Evolutionary conservation across 116 monocot genomes (phyloP), one percentile per base, ranked within the genome.

Genomic region (Trichopus zeylanicus): DNA sequence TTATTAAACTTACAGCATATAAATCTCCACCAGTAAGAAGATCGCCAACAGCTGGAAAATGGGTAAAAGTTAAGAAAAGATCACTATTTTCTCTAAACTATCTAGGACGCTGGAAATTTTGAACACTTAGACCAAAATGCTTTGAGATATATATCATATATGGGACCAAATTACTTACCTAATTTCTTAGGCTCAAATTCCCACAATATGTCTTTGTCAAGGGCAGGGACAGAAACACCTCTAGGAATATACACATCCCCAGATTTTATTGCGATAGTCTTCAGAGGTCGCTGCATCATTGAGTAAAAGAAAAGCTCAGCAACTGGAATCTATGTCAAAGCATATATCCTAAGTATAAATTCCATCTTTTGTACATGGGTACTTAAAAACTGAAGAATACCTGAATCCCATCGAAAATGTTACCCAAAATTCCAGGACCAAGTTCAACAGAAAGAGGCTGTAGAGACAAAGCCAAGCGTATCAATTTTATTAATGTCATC

Each of bases 341-440:
- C n/a, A n/a, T n/a, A n/a, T n/a, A n/a, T 13, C 5, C 15, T 37
- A 37, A 37, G 37, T 37, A 0, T 37, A 37, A 8, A 11, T 37
- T 37, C 5, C 2, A 11, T 15, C 37, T 11, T 15, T 37, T 37
- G 8, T 37, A 37, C 8, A 37, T 37, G 15, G n/a, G n/a, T 37
- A 37, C 37, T 62, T 9, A 49, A 22, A n/a, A 48, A 24, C n/a
- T 19, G 46, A 68, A 55, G 12, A 38, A 53, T 26, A 92, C 99
- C 99, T 99, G 99, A 58, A 99, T 99, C 37, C 99, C 99, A 69
- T 99, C 99, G 70, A 99, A 99, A 59, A 99, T 99, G 70, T 99
- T 99, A 29, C 99, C 99, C 65, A 99, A 66, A 54, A 99, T 99
- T 30, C 99, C 99, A 72, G 99, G 99, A 56, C 99, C 99, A 32